These are phyloP conservation scores for Melampsora larici-populina DNA, from an alignment of 1,284 basidiomycete genomes.

Conservation along the genomic window DNA sequence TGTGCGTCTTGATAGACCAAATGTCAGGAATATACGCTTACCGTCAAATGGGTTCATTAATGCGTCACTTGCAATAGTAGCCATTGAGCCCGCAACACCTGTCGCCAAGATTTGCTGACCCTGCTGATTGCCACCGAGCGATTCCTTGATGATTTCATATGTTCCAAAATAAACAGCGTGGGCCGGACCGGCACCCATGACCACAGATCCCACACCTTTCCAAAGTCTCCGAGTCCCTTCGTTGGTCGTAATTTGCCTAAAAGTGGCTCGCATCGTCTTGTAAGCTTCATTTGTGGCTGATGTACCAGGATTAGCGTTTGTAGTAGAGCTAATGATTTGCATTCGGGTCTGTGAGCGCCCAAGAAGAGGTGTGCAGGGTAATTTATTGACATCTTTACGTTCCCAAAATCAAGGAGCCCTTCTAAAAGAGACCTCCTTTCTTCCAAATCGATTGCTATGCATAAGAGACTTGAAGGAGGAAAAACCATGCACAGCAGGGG, in stretches of 20 bases:
- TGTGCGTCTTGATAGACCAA: background rate
- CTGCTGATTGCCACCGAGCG: constrained; percentile 77
- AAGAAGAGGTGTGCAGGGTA: background rate
- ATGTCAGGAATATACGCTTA: constrained; percentile 56
- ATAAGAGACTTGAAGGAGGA: background rate
- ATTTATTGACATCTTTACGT: constrained; percentile 13
- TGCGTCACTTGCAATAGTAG: constrained; percentile 92
- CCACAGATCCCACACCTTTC: constrained; percentile 95
- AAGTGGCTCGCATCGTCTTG: constrained; percentile 81
- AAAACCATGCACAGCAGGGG: background rate
- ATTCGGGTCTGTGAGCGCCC: constrained; percentile 75
- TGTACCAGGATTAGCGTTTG: constrained; percentile 56
- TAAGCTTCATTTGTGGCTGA: constrained; percentile 60
- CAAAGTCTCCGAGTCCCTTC: constrained; percentile 88
- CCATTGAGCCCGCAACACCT: constrained; percentile 89
- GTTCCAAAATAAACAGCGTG: constrained; percentile 98
- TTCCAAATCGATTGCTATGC: background rate
- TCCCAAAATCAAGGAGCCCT: constrained; percentile 3
- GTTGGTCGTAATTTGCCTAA: constrained; percentile 82
- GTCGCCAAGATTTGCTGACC: constrained; percentile 67
- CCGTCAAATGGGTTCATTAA: constrained; percentile 99
- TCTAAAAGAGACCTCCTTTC: constrained; percentile 19
- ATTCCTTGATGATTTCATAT: constrained; percentile 90
- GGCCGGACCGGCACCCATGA: constrained; percentile 93
- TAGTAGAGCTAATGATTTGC: constrained; percentile 87